phyloP scores from a whole-genome alignment of 768 basidiomycete genomes.

The Suillus bovinus region DNA sequence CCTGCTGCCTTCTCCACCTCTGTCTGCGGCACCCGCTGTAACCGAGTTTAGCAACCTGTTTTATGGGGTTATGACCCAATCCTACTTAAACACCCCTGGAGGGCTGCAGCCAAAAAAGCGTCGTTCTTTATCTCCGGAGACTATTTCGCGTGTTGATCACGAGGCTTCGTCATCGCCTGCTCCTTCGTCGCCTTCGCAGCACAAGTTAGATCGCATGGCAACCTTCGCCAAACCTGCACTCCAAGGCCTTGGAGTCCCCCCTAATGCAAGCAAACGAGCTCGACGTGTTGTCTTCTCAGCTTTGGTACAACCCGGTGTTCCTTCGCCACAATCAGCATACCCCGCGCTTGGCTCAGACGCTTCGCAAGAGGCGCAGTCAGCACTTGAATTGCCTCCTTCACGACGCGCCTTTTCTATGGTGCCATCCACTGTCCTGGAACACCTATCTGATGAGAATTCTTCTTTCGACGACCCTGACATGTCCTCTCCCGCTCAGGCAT shows the following conservation, averaged over 20 bases:
- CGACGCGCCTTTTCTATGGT: conserved; percentile 78
- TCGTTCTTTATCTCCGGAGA: conserved; percentile 60
- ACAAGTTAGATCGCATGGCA: conserved; percentile 47
- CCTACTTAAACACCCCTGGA: conserved; percentile 44
- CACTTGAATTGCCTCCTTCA: conserved; percentile 33
- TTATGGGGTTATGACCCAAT: conserved; percentile 54
- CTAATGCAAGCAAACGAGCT: conserved; percentile 54
- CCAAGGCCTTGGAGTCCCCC: conserved; percentile 56
- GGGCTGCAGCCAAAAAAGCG: conserved; percentile 51
- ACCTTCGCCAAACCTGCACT: conserved; percentile 51
- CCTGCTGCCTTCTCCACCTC: conserved; percentile 38
- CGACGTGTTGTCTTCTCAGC: conserved; percentile 71
- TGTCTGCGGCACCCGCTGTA: conserved; percentile 53
- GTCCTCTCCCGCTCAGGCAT: conserved; percentile 82
- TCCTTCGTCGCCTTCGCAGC: conserved; percentile 47
- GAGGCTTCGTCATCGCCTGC: conserved; percentile 51
- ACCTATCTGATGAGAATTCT: conserved; percentile 47
- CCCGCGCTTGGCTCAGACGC: conserved; percentile 37
- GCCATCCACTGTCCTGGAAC: conserved; percentile 40
- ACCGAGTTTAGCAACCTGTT: conserved; percentile 63
- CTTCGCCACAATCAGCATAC: conserved; percentile 42
- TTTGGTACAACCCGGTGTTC: conserved; percentile 49
- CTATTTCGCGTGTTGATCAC: conserved; percentile 36
- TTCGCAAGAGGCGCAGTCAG: conserved; percentile 28
- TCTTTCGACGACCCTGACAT: conserved; percentile 64